Base-by-base conservation (phyloP, 495 filamentous ascomycete species). In the Astrocystis sublimbata region DNA sequence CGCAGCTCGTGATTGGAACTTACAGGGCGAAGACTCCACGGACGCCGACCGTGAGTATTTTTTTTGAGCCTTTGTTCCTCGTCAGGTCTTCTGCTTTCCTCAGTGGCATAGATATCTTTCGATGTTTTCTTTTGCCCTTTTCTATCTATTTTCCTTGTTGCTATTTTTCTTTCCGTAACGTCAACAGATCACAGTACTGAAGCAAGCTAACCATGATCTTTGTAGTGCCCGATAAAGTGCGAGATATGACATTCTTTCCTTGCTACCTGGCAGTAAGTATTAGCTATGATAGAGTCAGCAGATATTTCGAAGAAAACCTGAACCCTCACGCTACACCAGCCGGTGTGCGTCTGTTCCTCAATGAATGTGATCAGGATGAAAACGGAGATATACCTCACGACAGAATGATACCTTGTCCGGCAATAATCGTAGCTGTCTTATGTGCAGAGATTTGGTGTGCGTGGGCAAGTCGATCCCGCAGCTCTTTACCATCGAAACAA, bases 391-490 rank as follows among this genome's bases (percentile, higher is more conserved):
- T 19, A 7, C 42, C 42, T 49, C 43, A 7, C 17, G 0, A 4
- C 6, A 3, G 3, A 17, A 6, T 10, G 2, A 42, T 59, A n/a
- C 31, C 0, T 13, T 6, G 5, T 40, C 5, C n/a, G n/a, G 4
- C 12, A 1, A 4, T 8, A 1, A 24, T 40, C 3, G 8, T 17
- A 1, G 43, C 43, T 10, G 4, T 40, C 6, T 3, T 59, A 17
- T 59, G 56, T 23, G 56, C 42, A 4, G 56, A 59, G 56, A 59
- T 49, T 12, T 59, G 56, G 56, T 59, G 56, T 26, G 23, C 21
- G 21, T 59, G 56, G 56, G 42, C 31, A 36, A 36, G 26, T 13
- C 24, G 19, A 15, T 26, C 36, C 1, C 56, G 19, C 31, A 26
- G 56, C 26, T 7, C 43, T 46, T 17, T 47, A 3, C 56, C 56